Evolutionary conservation across 148 eudicot genomes (phyloP), one percentile per base, ranked within the genome.

Genomic region (Spergularia marina): DNA sequence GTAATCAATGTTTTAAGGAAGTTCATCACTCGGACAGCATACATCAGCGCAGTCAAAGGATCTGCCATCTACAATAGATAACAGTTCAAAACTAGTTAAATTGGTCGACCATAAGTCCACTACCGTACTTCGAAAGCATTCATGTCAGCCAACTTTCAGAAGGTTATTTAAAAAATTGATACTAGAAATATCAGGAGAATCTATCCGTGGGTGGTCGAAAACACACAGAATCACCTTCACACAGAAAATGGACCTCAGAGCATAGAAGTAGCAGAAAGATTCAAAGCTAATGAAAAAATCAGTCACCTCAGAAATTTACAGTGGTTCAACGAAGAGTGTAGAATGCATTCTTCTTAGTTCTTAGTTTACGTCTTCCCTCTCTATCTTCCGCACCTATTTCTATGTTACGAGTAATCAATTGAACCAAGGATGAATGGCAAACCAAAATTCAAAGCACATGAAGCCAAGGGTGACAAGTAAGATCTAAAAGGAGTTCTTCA

Each of bases 1-100:
- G 85, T 87, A 23, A 95, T 89, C 6, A 95, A 94, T 65, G 96
- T 84, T 86, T 89, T 95, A 53, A 95, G 94, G 78, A 95, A 95
- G 84, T 95, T 95, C 97, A 95, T 95, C 73, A 95, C 96, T 86
- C 85, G 89, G 68, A 95, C 97, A 7, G 91, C 97, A 47, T 92
- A 86, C 96, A 90, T 95, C 85, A 95, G 77, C 53, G 97, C 98
- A 40, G 97, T 95, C 79, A 92, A 80, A 63, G 96, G 97, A 84
- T 95, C 98, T 12, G 90, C 90, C 96, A 92, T 92, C 97, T 95
- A 85, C 81, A 82, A 39, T 62, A 60, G 5, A 68, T 14, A 57
- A 69, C 23, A 75, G 47, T 36, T 63, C 36, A 3, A 6, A 0
- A 52, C 2, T 62, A 34, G 53, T 65, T 25, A 74, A 5, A 25